Evolutionary conservation across 2,329 filamentous ascomycete species (phyloP).

Genomic region (Ustulina deusta): DNA sequence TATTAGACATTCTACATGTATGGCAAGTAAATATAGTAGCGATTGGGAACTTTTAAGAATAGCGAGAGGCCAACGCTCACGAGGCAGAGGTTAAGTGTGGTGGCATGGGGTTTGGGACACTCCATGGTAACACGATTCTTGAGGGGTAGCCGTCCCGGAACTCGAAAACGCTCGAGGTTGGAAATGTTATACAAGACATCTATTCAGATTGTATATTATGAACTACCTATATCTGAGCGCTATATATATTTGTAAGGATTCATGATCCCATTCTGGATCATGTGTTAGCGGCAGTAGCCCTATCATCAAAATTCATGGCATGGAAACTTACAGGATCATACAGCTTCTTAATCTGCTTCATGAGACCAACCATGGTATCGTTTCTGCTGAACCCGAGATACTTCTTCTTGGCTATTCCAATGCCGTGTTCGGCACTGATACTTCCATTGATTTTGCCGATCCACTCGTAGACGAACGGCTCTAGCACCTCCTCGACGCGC

Average conservation of each 20-base stretch:
- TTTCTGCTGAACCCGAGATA: slow-evolving; percentile 94
- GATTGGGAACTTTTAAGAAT: neutral
- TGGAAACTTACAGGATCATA: slow-evolving; percentile 85
- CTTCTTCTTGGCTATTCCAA: slow-evolving; percentile 95
- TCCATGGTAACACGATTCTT: neutral
- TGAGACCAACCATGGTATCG: slow-evolving; percentile 86
- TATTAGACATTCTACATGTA: neutral
- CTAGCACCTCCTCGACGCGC: slow-evolving; percentile 84
- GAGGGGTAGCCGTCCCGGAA: neutral
- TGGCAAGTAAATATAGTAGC: neutral
- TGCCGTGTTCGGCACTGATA: slow-evolving; percentile 95
- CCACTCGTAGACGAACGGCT: slow-evolving; percentile 99
- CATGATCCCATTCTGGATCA: slow-evolving; percentile 91
- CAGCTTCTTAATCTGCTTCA: slow-evolving; percentile 94
- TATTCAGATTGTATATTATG: neutral
- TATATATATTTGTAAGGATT: slow-evolving; percentile 98
- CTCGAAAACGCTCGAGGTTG: neutral
- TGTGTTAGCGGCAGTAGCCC: slow-evolving; percentile 34
- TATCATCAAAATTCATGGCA: neutral
- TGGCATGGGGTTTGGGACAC: neutral
- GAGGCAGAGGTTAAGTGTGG: neutral
- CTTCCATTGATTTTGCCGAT: slow-evolving; percentile 87
- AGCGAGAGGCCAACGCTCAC: neutral
- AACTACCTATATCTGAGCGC: slow-evolving; percentile 9
- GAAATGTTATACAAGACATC: neutral